Percentiles rank a stretch among this genome's conserved stretches.
phyloP scores from a whole-genome alignment of 106 monocot species.

The Cymbidium sinense region DNA sequence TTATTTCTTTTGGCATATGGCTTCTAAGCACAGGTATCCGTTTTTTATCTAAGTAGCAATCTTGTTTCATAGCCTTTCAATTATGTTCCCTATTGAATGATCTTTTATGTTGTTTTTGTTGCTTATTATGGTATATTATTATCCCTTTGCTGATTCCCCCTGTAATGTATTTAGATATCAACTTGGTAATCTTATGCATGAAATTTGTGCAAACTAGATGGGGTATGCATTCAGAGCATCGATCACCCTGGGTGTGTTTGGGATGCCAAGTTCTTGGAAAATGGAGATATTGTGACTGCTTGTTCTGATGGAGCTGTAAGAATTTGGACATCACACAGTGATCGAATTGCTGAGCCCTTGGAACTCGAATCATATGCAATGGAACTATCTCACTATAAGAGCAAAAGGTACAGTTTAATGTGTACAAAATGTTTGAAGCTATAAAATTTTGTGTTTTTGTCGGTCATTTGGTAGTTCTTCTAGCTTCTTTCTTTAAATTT shows the following conservation, averaged over 20 bases:
- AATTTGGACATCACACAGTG: slow-evolving; percentile 57
- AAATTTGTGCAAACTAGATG: slow-evolving; percentile 44
- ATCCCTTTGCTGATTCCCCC: not conserved
- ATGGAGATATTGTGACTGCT: slow-evolving; percentile 90
- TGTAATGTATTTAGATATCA: not conserved
- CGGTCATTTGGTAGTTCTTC: not conserved
- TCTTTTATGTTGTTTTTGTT: not conserved
- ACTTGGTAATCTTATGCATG: slow-evolving; percentile 2
- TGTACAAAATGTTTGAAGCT: not conserved
- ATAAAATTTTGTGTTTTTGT: not conserved
- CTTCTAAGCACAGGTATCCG: not conserved
- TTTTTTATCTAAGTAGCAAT: not conserved
- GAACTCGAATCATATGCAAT: slow-evolving; percentile 65
- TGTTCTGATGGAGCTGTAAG: slow-evolving; percentile 83
- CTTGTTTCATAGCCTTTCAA: not conserved
- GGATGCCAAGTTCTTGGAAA: slow-evolving; percentile 91
- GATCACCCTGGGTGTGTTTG: slow-evolving; percentile 98
- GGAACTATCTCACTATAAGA: slow-evolving; percentile 55
- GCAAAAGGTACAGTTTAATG: slow-evolving; percentile 39
- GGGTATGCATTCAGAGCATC: slow-evolving; percentile 79
- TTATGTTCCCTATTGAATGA: not conserved
- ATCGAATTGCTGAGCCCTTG: slow-evolving; percentile 29
- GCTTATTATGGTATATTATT: not conserved
- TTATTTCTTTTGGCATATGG: not conserved
- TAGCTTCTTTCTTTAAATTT: not conserved